These are phyloP conservation scores for Amanita thiersii DNA, from an alignment of 768 basidiomycete genomes.

Conservation along the genomic window DNA sequence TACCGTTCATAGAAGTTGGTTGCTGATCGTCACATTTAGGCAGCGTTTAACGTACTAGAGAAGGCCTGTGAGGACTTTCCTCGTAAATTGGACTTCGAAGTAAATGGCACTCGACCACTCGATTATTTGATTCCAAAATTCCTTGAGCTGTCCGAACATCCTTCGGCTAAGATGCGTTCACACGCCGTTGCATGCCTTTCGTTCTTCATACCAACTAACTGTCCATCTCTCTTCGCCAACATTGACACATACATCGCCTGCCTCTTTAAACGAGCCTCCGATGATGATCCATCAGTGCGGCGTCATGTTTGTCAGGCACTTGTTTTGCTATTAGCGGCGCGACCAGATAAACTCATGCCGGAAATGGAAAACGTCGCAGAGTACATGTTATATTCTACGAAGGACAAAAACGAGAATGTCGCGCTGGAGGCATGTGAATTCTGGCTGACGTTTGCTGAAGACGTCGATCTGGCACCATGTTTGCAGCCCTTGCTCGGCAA, in stretches of 20 bases:
- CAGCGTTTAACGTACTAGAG: conserved; percentile 88
- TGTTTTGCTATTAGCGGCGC: conserved; percentile 84
- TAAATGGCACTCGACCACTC: conserved; percentile 86
- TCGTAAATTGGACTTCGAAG: conserved; percentile 88
- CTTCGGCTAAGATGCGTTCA: conserved; percentile 81
- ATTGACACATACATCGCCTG: conserved; percentile 91
- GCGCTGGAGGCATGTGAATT: conserved; percentile 99
- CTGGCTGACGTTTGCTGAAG: conserved; percentile 98
- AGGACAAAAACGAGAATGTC: conserved; percentile 94
- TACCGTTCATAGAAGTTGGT: neutral
- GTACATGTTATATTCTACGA: conserved; percentile 98
- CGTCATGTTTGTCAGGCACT: conserved; percentile 94
- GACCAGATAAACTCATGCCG: conserved; percentile 94
- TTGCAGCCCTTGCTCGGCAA: conserved; percentile 83
- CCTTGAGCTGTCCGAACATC: conserved; percentile 79
- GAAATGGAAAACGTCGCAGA: conserved; percentile 94
- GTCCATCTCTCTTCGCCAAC: conserved; percentile 82
- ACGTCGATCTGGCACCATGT: conserved; percentile 76
- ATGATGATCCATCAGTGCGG: conserved; percentile 89
- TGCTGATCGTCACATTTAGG: conserved; percentile 30
- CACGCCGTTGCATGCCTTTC: conserved; percentile 93
- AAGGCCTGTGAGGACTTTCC: conserved; percentile 98
- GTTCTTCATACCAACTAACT: conserved; percentile 83
- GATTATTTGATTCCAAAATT: conserved; percentile 98
- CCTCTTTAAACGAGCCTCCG: conserved; percentile 91